Conservation (phyloP, 202 grass and related monocot genomes). For the Setaria viridis region DNA sequence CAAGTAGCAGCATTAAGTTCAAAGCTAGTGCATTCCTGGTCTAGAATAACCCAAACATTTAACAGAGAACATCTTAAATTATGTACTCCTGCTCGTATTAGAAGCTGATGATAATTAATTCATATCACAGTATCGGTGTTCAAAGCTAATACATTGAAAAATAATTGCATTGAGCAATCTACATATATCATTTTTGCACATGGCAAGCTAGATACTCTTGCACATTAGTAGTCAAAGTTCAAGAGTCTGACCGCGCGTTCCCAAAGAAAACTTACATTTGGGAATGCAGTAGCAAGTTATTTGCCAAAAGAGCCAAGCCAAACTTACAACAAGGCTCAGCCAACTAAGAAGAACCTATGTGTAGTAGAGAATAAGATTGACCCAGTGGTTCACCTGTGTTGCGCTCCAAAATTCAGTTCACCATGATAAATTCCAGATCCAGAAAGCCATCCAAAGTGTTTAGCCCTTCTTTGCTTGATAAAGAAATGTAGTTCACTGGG, state of each 20-base stretch:
- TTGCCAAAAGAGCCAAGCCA: not conserved
- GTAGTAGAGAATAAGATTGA: slow-evolving; percentile 15
- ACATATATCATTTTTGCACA: slow-evolving; percentile 9
- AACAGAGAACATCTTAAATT: slow-evolving; percentile 1
- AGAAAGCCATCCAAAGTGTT: slow-evolving; percentile 99
- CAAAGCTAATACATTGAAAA: slow-evolving; percentile 15
- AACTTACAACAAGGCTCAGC: slow-evolving; percentile 27
- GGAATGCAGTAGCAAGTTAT: not conserved
- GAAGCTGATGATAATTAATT: slow-evolving; percentile 1
- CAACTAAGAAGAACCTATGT: not conserved
- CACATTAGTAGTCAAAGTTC: slow-evolving; percentile 13
- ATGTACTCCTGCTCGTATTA: not conserved
- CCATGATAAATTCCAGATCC: slow-evolving; percentile 96
- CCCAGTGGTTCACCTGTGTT: slow-evolving; percentile 71
- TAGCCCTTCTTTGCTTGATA: slow-evolving; percentile 95
- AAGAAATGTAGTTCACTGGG: slow-evolving; percentile 95
- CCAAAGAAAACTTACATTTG: slow-evolving; percentile 6
- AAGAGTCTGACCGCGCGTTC: not conserved
- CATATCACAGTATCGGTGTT: not conserved
- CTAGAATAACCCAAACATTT: slow-evolving; percentile 15
- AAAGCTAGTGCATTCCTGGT: slow-evolving; percentile 9
- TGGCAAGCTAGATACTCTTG: not conserved
- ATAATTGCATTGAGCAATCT: not conserved
- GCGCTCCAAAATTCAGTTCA: slow-evolving; percentile 95
- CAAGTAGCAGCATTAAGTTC: slow-evolving; percentile 10